phyloP scores from a whole-genome alignment of 2,329 filamentous ascomycete species.

The Fusarium sp. region DNA sequence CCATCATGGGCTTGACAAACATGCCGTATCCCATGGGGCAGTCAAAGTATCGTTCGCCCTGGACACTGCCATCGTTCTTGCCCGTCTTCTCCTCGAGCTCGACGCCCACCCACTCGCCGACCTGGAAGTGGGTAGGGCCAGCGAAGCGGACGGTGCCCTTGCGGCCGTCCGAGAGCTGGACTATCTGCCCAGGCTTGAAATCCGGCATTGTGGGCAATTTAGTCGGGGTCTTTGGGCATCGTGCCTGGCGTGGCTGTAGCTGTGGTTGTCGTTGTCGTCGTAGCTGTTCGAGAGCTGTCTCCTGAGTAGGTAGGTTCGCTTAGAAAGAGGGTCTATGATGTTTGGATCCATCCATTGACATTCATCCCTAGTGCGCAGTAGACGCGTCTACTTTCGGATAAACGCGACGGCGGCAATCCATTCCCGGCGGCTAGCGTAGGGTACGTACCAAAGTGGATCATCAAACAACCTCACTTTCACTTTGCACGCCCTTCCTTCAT shows the following conservation, averaged over 20 bases:
- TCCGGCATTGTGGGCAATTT: slow-evolving; percentile 56
- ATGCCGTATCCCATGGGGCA: slow-evolving; percentile 79
- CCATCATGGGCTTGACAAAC: slow-evolving; percentile 79
- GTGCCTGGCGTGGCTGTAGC: slow-evolving; percentile 37
- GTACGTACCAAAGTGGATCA: slow-evolving; percentile 24
- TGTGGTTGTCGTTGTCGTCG: slow-evolving; percentile 2
- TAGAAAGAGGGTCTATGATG: slow-evolving; percentile 15
- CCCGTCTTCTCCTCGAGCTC: slow-evolving; percentile 82
- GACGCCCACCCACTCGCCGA: slow-evolving; percentile 87
- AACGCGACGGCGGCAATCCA: slow-evolving; percentile 41
- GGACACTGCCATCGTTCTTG: slow-evolving; percentile 93
- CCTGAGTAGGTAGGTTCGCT: slow-evolving; percentile 31
- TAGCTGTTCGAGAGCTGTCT: slow-evolving; percentile 22
- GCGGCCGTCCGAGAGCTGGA: slow-evolving; percentile 81
- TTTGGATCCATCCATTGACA: slow-evolving; percentile 16
- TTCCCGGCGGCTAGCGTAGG: slow-evolving; percentile 24
- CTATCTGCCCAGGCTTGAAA: slow-evolving; percentile 71
- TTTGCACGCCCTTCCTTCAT: neutral
- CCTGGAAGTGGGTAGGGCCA: slow-evolving; percentile 79
- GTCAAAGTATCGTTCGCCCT: slow-evolving; percentile 87
- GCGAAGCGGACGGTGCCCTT: slow-evolving; percentile 80
- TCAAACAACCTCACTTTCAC: slow-evolving; percentile 10
- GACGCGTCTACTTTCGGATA: slow-evolving; percentile 43
- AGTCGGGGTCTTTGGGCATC: slow-evolving; percentile 45
- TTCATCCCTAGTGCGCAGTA: slow-evolving; percentile 15